A percentile compares a stretch with the other conserved stretches of the same genome.
phyloP scores from a whole-genome alignment of 768 basidiomycete genomes.

The Leucocoprinus leucothites region DNA sequence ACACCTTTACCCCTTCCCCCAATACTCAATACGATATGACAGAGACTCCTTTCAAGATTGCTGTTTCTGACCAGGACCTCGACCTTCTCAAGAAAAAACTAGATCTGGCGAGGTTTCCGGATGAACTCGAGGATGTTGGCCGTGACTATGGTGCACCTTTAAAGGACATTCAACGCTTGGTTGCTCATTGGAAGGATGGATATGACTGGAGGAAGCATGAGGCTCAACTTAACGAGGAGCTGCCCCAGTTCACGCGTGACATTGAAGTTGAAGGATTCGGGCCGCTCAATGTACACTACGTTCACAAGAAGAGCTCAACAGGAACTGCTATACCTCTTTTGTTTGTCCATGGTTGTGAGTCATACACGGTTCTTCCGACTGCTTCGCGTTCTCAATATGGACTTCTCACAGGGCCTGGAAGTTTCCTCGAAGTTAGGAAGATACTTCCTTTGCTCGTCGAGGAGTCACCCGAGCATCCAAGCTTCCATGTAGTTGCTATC shows the following conservation, averaged over 20 bases:
- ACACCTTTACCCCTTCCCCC: background rate
- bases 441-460: constrained; percentile 50
- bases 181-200: constrained; percentile 41
- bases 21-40: constrained; percentile 5
- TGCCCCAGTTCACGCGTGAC: constrained; percentile 55
- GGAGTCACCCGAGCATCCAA: constrained; percentile 40
- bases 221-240: constrained; percentile 40
- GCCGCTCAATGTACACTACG: constrained; percentile 46
- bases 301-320: constrained; percentile 45
- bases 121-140: constrained; percentile 35
- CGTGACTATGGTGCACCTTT: constrained; percentile 46
- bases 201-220: constrained; percentile 56
- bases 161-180: constrained; percentile 41
- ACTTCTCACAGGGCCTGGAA: constrained; percentile 49
- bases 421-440: constrained; percentile 56
- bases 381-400: background rate
- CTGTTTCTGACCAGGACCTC: constrained; percentile 33
- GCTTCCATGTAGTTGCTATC: constrained; percentile 60
- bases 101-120: constrained; percentile 34
- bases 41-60: constrained; percentile 36
- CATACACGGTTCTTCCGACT: no score
- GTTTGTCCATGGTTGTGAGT: constrained; percentile 49
- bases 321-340: constrained; percentile 39
- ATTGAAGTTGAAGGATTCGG: constrained; percentile 46
- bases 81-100: constrained; percentile 35